These are phyloP conservation scores for Pythium vanterpoolii DNA, from an alignment of 352 stramenopile species.

Conservation along the genomic window DNA sequence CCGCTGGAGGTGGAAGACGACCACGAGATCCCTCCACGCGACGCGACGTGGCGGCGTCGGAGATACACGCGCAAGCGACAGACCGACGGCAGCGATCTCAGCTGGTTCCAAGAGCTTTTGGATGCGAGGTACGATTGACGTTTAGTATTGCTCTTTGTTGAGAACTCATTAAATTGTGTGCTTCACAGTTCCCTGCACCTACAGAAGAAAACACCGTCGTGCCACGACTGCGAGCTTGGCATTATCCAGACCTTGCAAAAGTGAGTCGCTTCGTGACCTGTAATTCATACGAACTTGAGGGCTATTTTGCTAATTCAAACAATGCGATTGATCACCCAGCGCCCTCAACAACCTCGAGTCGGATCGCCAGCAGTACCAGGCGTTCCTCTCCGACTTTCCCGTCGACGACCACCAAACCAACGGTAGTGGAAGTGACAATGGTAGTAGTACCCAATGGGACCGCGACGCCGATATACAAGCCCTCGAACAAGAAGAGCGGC, in stretches of 20 bases:
- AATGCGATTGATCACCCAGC: conserved; percentile 18
- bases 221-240: conserved; percentile 60
- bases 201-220: conserved; percentile 72
- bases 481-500: conserved; percentile 60
- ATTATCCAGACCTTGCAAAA: conserved; percentile 51
- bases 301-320: neutral
- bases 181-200: conserved; percentile 43
- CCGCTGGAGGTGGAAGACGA: conserved; percentile 3
- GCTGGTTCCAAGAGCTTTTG: conserved; percentile 82
- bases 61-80: conserved; percentile 58
- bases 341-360: conserved; percentile 42
- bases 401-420: conserved; percentile 29
- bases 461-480: conserved; percentile 48
- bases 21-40: conserved; percentile 11
- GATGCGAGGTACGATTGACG: conserved; percentile 52
- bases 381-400: conserved; percentile 49
- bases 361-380: conserved; percentile 50
- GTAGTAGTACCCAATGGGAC: conserved; percentile 35
- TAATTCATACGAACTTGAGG: neutral
- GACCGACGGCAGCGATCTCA: conserved; percentile 70
- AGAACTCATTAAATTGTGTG: conserved; percentile 3
- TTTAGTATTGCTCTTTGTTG: neutral
- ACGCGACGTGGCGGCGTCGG: conserved; percentile 41
- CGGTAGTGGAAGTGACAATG: too few relatives aligned
- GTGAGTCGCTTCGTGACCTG: conserved; percentile 31